Evolutionary conservation across 2,329 filamentous ascomycete genomes (phyloP), one percentile per base, ranked within the genome.

Genomic region (Scytalidium lignicola): DNA sequence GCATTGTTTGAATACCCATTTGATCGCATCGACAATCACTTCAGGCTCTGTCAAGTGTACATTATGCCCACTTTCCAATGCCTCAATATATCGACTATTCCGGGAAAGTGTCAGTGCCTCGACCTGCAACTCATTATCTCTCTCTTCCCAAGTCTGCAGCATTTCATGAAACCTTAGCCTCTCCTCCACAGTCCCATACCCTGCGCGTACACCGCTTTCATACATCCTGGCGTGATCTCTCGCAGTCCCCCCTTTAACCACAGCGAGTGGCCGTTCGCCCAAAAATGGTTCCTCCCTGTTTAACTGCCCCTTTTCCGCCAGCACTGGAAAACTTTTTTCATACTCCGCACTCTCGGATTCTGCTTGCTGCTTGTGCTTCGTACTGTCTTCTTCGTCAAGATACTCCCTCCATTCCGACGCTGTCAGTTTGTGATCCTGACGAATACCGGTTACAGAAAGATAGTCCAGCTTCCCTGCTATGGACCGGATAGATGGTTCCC

Each of bases 1-100:
- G n/a, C n/a, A n/a, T n/a, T n/a, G n/a, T n/a, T n/a, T n/a, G n/a
- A 82, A 82, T 65, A 71, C 74, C 55, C 55, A 56, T 41, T 23
- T 47, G n/a, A 56, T 39, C 26, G 51, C 54, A 18, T 48, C 40
- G 2, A 44, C 47, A n/a, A 58, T 49, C 6, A 52, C 15, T 13
- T 50, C 49, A 2, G 55, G 55, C 20, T 55, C 50, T 10, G 43
- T 40, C 12, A 58, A 17, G 18, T 58, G 50, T 7, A 56, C 47
- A 46, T 55, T 55, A 42, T 58, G 55, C 15, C 55, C 55, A 44
- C 47, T 51, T 5, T 44, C 26, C 29, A 13, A 13, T 8, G 41
- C 18, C 18, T 42, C 26, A 13, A 46, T 37, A 43, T 48, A 54
- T 2, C 51, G 26, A 23, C 32, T 26, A 1, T 43, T 46, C 8